These are phyloP conservation scores for Calvatia gigantea DNA, from an alignment of 768 basidiomycete genomes.

Conservation along the genomic window DNA sequence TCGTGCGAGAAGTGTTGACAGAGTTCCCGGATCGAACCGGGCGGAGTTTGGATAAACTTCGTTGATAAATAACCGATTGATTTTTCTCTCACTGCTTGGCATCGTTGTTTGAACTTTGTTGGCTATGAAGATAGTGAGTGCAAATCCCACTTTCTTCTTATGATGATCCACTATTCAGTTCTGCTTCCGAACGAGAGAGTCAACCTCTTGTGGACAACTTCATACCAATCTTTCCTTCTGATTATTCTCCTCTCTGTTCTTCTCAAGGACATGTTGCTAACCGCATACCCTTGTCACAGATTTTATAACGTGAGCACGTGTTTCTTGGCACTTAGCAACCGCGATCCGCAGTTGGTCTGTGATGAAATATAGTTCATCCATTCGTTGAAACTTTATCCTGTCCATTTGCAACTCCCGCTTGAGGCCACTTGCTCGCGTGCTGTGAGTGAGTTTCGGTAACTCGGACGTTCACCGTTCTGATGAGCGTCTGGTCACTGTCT, in stretches of 20 bases:
- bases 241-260: constrained; percentile 22
- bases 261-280: constrained; percentile 19
- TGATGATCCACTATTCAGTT: constrained; percentile 65
- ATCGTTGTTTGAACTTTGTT: background rate
- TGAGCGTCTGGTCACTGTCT: constrained; percentile 49
- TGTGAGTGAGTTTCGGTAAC: constrained; percentile 1
- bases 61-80: too few species aligned
- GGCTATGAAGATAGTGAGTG: constrained; percentile 19
- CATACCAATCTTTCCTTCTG: constrained; percentile 54
- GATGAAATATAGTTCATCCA: constrained; percentile 83
- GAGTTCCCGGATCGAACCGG: too few species aligned
- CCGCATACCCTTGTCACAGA: constrained; percentile 6
- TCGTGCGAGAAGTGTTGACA: too few species aligned
- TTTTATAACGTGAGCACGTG: constrained; percentile 17
- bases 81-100: constrained; percentile 9
- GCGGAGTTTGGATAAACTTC: too few species aligned
- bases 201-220: constrained; percentile 72
- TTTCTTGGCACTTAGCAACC: background rate
- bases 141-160: constrained; percentile 14
- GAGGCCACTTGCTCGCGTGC: constrained; percentile 30
- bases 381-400: constrained; percentile 61
- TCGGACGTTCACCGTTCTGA: constrained; percentile 31
- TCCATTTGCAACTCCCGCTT: constrained; percentile 26
- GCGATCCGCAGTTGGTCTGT: constrained; percentile 13
- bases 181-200: constrained; percentile 81